Evolutionary conservation across 1,284 basidiomycete genomes (phyloP).

Genomic region (Tilletiopsis washingtonensis): DNA sequence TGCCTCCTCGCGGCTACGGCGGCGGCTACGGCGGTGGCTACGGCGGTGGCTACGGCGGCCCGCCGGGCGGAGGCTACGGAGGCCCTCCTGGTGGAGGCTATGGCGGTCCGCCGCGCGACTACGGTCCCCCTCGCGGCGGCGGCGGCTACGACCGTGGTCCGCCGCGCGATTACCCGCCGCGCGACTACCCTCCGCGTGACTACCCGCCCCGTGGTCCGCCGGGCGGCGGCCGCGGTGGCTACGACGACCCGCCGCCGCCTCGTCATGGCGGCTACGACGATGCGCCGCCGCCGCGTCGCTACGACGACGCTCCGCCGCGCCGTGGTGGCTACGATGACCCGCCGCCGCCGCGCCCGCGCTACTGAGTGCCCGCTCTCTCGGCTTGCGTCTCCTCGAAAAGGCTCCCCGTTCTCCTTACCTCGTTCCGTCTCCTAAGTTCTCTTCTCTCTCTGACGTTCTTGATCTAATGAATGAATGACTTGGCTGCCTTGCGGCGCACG

Average conservation of each 20-base stretch:
- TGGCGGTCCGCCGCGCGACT: constrained; percentile 45
- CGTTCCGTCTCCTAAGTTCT: too few relatives aligned
- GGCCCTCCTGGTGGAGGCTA: constrained; percentile 15
- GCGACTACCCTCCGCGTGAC: constrained; percentile 26
- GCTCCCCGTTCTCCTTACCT: too few relatives aligned
- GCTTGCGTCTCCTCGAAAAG: too few relatives aligned
- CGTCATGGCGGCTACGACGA: constrained; percentile 9
- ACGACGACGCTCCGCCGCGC: constrained; percentile 4
- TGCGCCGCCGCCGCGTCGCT: constrained; percentile 3
- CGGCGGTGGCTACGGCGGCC: constrained; percentile 44
- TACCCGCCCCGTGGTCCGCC: constrained; percentile 22
- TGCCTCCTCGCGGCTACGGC: constrained; percentile 13
- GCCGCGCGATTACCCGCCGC: constrained; percentile 30
- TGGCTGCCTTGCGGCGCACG: too few relatives aligned
- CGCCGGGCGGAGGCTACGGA: constrained; percentile 45
- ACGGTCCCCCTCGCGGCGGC: constrained; percentile 29
- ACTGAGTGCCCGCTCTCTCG: too few relatives aligned
- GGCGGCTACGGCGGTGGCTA: constrained; percentile 48
- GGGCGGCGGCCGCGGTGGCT: constrained; percentile 14
- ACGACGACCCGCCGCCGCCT: constrained; percentile 31
- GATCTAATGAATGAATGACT: too few relatives aligned
- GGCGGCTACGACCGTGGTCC: constrained; percentile 19
- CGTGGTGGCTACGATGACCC: constrained; percentile 5
- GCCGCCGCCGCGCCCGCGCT: constrained; percentile 1
- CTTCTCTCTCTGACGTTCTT: too few relatives aligned